Conservation (phyloP, 2,329 filamentous ascomycete genomes). For the Microcyclospora tardicrescens region DNA sequence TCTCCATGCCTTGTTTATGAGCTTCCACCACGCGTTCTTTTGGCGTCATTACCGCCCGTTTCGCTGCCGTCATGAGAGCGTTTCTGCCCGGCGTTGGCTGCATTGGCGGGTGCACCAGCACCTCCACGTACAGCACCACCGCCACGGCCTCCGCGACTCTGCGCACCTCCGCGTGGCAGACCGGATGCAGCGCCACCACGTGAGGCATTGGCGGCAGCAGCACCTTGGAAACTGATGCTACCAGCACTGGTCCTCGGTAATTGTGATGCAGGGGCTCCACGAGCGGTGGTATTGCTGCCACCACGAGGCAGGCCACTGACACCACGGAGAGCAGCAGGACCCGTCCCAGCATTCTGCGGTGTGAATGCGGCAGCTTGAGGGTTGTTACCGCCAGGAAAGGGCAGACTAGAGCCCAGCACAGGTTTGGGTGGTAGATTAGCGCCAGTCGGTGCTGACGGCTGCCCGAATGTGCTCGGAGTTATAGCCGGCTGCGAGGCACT, state of each 20-base stretch:
- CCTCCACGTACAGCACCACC: constrained; percentile 12
- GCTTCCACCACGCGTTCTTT: background rate
- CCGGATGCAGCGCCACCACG: no score
- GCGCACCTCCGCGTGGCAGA: constrained; percentile 5
- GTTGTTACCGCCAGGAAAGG: constrained; percentile 1
- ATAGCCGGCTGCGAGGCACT: background rate
- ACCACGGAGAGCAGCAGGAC: constrained; percentile 11
- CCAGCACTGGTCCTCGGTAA: constrained; percentile 1
- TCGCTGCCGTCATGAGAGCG: constrained; percentile 20
- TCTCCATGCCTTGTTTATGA: no score
- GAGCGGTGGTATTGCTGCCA: constrained; percentile 8
- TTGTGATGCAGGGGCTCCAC: constrained; percentile 2
- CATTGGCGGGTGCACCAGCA: constrained; percentile 9
- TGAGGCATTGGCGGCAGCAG: constrained; percentile 1
- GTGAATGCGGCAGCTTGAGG: constrained; percentile 6
- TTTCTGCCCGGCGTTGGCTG: constrained; percentile 21
- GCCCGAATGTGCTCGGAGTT: constrained; percentile 9
- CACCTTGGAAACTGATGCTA: constrained; percentile 4
- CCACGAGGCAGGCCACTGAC: constrained; percentile 14
- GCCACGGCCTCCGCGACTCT: constrained; percentile 13
- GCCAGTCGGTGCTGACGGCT: constrained; percentile 8
- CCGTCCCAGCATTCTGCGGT: constrained; percentile 10
- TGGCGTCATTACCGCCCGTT: constrained; percentile 10
- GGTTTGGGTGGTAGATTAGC: background rate
- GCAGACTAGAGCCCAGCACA: background rate